Conservation (phyloP, 495 filamentous ascomycete genomes). For the Neurospora sp. region DNA sequence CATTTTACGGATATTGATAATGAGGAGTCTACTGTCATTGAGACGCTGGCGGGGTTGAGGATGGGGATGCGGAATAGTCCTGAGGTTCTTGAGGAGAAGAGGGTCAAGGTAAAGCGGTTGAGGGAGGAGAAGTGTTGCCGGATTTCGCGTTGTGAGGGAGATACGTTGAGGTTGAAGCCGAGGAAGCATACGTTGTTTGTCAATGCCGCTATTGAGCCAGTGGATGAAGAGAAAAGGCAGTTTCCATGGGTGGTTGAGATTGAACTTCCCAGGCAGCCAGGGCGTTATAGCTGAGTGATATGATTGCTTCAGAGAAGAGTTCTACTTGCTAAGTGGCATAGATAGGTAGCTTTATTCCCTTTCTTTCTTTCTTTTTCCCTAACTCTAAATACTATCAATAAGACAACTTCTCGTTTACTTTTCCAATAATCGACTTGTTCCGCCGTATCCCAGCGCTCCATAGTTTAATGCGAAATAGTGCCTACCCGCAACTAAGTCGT, state of each 20-base stretch:
- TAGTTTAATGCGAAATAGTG: not conserved
- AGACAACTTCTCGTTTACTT: not conserved
- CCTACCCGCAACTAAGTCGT: not conserved
- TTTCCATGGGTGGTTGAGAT: not conserved
- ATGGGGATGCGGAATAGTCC: not conserved
- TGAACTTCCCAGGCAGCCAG: not conserved
- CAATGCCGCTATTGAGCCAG: not conserved
- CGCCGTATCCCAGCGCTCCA: not conserved
- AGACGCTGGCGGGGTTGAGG: not conserved
- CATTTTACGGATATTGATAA: not conserved
- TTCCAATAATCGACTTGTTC: not conserved
- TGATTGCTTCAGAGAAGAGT: too few species aligned
- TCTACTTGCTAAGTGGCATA: too few species aligned
- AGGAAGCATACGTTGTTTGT: not conserved
- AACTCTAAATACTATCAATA: too few species aligned
- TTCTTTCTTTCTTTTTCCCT: too few species aligned
- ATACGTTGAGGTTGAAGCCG: not conserved
- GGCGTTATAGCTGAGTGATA: not conserved
- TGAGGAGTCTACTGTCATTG: not conserved
- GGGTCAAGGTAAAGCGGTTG: not conserved
- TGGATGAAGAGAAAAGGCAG: not conserved
- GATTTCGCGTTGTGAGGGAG: not conserved
- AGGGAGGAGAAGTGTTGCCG: not conserved
- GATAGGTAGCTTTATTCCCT: too few species aligned
- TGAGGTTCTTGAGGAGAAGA: not conserved